Conservation (phyloP, 371 early-diverging fungal species). For the Lichtheimia corymbifera region DNA sequence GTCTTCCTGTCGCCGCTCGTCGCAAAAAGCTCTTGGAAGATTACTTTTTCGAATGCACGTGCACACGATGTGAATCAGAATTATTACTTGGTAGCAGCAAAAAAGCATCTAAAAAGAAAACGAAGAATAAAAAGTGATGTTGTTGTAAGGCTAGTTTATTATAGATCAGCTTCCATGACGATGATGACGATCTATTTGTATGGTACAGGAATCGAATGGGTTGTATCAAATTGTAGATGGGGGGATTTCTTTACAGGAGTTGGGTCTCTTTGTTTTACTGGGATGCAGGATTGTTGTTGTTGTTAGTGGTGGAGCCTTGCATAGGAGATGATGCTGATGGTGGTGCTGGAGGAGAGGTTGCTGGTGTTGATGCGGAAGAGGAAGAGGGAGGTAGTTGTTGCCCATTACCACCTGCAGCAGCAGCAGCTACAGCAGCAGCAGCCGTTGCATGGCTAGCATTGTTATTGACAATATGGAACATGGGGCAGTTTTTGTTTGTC, state of each 20-base stretch:
- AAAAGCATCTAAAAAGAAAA: neutral
- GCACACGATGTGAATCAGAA: slow-evolving; percentile 35
- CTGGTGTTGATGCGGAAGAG: neutral
- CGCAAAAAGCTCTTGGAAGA: slow-evolving; percentile 37
- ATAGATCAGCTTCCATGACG: too few species aligned
- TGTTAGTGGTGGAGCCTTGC: neutral
- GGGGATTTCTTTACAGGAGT: neutral
- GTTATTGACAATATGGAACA: slow-evolving; percentile 49
- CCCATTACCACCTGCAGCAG: neutral
- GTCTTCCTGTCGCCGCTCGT: slow-evolving; percentile 42
- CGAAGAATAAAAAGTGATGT: neutral
- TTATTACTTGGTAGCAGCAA: too few species aligned
- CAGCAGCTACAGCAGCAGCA: slow-evolving; percentile 8
- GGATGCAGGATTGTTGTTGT: neutral
- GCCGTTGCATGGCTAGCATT: neutral
- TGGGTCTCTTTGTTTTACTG: neutral
- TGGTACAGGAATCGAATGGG: too few species aligned
- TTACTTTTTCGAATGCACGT: slow-evolving; percentile 54
- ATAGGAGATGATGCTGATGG: neutral
- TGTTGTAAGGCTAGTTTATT: too few species aligned
- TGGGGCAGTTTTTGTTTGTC: slow-evolving; percentile 85
- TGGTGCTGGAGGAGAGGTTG: neutral
- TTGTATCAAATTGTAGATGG: neutral
- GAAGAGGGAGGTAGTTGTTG: too few species aligned
- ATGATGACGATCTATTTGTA: too few species aligned